phyloP scores from a whole-genome alignment of 208 protist species.

The Wallacemonas sp. region DNA sequence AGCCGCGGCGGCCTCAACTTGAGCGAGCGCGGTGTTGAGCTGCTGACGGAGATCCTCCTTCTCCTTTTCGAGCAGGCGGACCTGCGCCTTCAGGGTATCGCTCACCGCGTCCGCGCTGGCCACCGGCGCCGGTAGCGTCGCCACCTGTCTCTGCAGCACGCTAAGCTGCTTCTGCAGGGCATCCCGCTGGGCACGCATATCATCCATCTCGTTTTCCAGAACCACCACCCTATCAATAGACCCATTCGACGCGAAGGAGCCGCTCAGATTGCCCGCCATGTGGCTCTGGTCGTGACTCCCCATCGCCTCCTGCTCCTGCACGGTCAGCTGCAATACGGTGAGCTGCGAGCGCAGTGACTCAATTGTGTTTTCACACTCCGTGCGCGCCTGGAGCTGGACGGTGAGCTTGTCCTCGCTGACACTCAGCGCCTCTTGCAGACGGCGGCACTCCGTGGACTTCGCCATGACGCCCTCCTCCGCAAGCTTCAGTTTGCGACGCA shows the following conservation, averaged over 20 bases:
- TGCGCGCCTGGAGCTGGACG: constrained; percentile 25
- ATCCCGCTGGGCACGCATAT: constrained; percentile 55
- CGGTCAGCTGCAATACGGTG: constrained; percentile 28
- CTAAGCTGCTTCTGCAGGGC: constrained; percentile 53
- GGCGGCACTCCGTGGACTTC: constrained; percentile 48
- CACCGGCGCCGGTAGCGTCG: constrained; percentile 28
- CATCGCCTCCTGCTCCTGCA: constrained; percentile 15
- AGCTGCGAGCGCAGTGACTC: constrained; percentile 57
- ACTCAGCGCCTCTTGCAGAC: constrained; percentile 47
- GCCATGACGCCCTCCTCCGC: constrained; percentile 52
- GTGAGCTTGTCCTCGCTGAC: constrained; percentile 57
- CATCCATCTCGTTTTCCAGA: constrained; percentile 73
- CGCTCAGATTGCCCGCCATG: constrained; percentile 23
- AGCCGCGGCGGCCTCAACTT: constrained; percentile 14
- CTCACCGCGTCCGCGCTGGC: constrained; percentile 26
- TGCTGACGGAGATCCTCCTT: constrained; percentile 54
- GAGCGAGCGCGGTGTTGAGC: constrained; percentile 35
- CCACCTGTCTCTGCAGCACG: constrained; percentile 62
- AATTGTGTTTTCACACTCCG: constrained; percentile 42
- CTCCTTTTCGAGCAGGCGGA: constrained; percentile 62
- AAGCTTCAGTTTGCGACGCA: constrained; percentile 52
- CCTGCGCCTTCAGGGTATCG: constrained; percentile 47
- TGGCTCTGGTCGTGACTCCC: constrained; percentile 20
- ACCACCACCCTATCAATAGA: constrained; percentile 58
- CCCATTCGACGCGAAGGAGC: constrained; percentile 61